These are phyloP conservation scores for Fusarium torreyae DNA, from an alignment of 2,329 filamentous ascomycete genomes.

Conservation along the genomic window DNA sequence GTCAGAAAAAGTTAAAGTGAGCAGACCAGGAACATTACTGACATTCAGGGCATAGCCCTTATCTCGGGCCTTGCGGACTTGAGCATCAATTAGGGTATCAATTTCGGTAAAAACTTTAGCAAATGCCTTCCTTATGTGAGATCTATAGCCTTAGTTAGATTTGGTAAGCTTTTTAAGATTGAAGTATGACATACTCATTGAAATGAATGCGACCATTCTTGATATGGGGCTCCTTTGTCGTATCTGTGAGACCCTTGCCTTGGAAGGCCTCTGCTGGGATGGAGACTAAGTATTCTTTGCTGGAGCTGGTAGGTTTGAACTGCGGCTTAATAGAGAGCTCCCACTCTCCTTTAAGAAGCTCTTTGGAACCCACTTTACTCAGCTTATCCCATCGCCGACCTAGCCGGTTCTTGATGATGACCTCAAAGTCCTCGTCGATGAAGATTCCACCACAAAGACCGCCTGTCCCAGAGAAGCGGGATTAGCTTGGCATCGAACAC, in stretches of 20 bases:
- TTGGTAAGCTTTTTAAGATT: too few relatives aligned
- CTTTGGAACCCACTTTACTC: background rate
- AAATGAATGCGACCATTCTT: slow-evolving; percentile 11
- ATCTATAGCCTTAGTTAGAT: too few relatives aligned
- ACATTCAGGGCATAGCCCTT: background rate
- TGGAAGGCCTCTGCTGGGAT: background rate
- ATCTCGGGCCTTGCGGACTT: background rate
- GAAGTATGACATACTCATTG: background rate
- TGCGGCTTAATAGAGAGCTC: slow-evolving; percentile 2
- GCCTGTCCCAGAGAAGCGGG: background rate
- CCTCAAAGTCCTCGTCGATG: background rate
- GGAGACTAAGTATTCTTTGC: background rate
- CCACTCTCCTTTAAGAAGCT: background rate
- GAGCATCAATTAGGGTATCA: too few relatives aligned
- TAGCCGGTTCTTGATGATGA: background rate
- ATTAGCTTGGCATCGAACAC: background rate
- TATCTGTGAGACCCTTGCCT: background rate
- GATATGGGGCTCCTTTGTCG: background rate
- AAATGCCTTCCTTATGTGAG: too few relatives aligned
- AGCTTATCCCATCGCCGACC: too few relatives aligned
- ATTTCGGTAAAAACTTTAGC: too few relatives aligned
- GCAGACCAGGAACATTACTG: background rate
- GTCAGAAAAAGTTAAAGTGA: background rate
- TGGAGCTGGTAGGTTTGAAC: background rate
- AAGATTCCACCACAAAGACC: slow-evolving; percentile 4